Conservation (phyloP, 2,329 filamentous ascomycete genomes). For the Hypoxylon sp. region DNA sequence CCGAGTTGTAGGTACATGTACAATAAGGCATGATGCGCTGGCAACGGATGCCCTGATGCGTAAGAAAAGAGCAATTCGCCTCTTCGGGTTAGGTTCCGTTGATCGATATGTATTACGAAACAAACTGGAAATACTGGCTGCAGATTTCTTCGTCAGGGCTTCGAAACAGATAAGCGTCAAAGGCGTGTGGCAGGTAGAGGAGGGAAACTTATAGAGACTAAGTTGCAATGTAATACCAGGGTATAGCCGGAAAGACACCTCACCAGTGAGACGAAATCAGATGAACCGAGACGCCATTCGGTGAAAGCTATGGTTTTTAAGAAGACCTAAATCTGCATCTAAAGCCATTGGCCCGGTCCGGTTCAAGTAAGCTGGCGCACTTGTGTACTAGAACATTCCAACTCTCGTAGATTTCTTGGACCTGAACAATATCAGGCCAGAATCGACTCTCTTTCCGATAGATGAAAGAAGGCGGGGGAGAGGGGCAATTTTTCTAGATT, state of each 20-base stretch:
- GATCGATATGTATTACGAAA: constrained; percentile 41
- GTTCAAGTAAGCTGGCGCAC: constrained; percentile 14
- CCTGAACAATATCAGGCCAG: constrained; percentile 10
- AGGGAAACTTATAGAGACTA: constrained; percentile 4
- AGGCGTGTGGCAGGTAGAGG: constrained; percentile 10
- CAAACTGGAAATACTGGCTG: constrained; percentile 25
- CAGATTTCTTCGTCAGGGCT: constrained; percentile 26
- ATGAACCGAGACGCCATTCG: constrained; percentile 25
- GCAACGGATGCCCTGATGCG: constrained; percentile 37
- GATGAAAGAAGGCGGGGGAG: constrained; percentile 16
- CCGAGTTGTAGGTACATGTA: constrained; percentile 39
- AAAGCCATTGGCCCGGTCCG: constrained; percentile 14
- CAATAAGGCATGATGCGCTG: constrained; percentile 42
- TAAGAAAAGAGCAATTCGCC: constrained; percentile 40
- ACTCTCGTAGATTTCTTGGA: constrained; percentile 1
- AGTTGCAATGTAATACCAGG: constrained; percentile 14
- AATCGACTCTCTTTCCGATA: constrained; percentile 11
- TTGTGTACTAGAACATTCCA: constrained; percentile 3
- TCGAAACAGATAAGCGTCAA: constrained; percentile 30
- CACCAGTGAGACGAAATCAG: constrained; percentile 24
- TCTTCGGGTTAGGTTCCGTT: constrained; percentile 41
- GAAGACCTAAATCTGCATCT: constrained; percentile 13
- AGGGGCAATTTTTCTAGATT: constrained; percentile 36
- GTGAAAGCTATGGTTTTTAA: constrained; percentile 34
- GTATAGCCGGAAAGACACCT: constrained; percentile 18